Percentiles rank a stretch among this genome's conserved stretches.
Conservation (phyloP, 1,284 basidiomycete genomes). For the Waitea zeae region DNA sequence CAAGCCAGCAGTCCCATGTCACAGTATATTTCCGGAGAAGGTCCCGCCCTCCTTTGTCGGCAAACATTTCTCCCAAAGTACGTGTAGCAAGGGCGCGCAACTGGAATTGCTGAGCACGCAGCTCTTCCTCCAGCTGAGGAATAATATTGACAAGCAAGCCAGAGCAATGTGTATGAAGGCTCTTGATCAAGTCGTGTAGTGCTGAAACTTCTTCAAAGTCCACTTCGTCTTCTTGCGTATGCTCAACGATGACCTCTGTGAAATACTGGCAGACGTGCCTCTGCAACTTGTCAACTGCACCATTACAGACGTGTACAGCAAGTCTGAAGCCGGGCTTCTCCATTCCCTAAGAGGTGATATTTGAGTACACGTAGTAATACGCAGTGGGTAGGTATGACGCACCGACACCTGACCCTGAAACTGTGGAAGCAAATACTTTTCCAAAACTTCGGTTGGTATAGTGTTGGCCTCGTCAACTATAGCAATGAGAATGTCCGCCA, state of each 20-base stretch:
- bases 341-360: constrained; percentile 28
- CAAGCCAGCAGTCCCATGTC: constrained; percentile 80
- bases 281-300: constrained; percentile 74
- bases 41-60: constrained; percentile 54
- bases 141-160: constrained; percentile 78
- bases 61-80: constrained; percentile 83
- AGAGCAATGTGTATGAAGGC: constrained; percentile 70
- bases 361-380: neutral
- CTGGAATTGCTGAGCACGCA: constrained; percentile 60
- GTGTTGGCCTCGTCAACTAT: constrained; percentile 75
- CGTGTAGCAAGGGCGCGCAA: constrained; percentile 69
- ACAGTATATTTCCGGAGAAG: constrained; percentile 67
- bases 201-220: constrained; percentile 42
- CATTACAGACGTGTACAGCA: constrained; percentile 80
- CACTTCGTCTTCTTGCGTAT: constrained; percentile 28
- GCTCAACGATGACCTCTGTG: constrained; percentile 66
- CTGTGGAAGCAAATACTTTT: constrained; percentile 64
- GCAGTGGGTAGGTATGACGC: constrained; percentile 13
- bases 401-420: constrained; percentile 67
- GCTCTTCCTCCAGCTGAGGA: constrained; percentile 85
- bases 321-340: constrained; percentile 71
- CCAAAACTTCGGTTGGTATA: constrained; percentile 65
- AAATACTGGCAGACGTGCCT: constrained; percentile 85
- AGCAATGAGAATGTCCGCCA: constrained; percentile 80
- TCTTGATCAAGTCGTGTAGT: constrained; percentile 77